A percentile compares a stretch with the other conserved stretches of the same genome.
phyloP scores from a whole-genome alignment of 2,329 filamentous ascomycete species.

The Botrytis fragariae region DNA sequence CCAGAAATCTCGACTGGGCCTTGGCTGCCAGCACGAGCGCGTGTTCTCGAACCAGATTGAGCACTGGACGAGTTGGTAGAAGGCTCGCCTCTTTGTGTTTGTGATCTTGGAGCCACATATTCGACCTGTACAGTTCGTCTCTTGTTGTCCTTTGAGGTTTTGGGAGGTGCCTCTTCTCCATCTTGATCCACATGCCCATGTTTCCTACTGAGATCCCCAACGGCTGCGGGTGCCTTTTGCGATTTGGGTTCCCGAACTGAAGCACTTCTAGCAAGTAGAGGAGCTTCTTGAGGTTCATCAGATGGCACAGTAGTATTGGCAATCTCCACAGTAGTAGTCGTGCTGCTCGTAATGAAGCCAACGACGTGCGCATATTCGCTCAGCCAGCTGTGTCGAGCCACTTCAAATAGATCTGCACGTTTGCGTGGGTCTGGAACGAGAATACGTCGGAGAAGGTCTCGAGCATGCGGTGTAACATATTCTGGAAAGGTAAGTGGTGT shows the following conservation, averaged over 20 bases:
- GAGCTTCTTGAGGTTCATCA: conserved; percentile 55
- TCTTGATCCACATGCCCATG: conserved; percentile 72
- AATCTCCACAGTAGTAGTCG: conserved; percentile 82
- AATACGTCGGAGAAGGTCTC: conserved; percentile 88
- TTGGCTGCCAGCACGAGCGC: conserved; percentile 54
- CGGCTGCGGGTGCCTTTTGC: conserved; percentile 50
- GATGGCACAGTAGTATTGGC: conserved; percentile 70
- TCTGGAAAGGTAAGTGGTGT: conserved; percentile 97
- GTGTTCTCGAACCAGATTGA: conserved; percentile 45
- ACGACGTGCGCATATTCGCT: conserved; percentile 97
- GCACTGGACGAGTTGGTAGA: conserved; percentile 31
- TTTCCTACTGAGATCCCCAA: conserved; percentile 68
- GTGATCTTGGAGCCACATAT: conserved; percentile 88
- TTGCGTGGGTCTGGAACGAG: conserved; percentile 93
- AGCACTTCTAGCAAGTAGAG: conserved; percentile 74
- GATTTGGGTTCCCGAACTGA: conserved; percentile 88
- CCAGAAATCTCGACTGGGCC: conserved; percentile 48
- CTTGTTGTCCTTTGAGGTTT: conserved; percentile 76
- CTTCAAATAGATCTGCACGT: conserved; percentile 93
- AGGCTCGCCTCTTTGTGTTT: conserved; percentile 66
- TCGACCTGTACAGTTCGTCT: conserved; percentile 94
- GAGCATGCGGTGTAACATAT: conserved; percentile 95
- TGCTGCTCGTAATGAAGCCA: conserved; percentile 93
- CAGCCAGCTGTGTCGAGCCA: conserved; percentile 95
- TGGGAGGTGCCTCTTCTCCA: conserved; percentile 60